Evolutionary conservation across 2,329 filamentous ascomycete genomes (phyloP).

Genomic region (Diplocarpon mali): DNA sequence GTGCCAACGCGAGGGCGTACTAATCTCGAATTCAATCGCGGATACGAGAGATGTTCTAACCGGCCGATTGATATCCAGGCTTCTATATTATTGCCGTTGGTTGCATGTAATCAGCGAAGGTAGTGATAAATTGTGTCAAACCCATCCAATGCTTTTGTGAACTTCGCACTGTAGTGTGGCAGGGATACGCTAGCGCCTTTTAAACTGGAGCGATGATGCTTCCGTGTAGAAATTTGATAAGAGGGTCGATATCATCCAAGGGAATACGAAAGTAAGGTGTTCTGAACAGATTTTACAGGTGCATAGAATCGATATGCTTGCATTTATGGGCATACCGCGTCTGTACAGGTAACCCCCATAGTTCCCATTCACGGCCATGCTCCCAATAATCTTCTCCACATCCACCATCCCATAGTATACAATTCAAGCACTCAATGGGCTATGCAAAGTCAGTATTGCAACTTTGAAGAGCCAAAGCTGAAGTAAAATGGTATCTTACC

Average conservation of each 20-base stretch:
- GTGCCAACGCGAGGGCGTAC: constrained; percentile 10
- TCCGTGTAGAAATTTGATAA: too few relatives aligned
- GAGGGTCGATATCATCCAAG: not conserved
- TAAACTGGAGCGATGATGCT: too few relatives aligned
- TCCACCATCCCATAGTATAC: constrained; percentile 20
- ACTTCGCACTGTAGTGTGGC: not conserved
- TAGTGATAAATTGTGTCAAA: too few relatives aligned
- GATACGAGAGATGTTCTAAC: not conserved
- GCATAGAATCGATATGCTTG: constrained; percentile 23
- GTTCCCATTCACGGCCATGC: constrained; percentile 13
- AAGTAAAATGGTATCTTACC: constrained; percentile 36
- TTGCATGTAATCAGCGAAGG: constrained; percentile 2
- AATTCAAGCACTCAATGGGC: constrained; percentile 25
- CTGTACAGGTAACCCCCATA: constrained; percentile 21
- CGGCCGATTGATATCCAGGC: not conserved
- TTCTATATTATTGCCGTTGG: not conserved
- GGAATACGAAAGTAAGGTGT: constrained; percentile 22
- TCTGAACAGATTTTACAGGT: constrained; percentile 29
- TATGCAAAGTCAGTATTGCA: constrained; percentile 12
- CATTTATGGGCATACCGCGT: constrained; percentile 22
- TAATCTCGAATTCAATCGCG: not conserved
- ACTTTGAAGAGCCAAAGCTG: not conserved
- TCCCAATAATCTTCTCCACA: constrained; percentile 7
- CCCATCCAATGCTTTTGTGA: constrained; percentile 1
- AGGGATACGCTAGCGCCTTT: not conserved